phyloP scores from a whole-genome alignment of 2,329 filamentous ascomycete species.

The Karstenula rhodostoma region DNA sequence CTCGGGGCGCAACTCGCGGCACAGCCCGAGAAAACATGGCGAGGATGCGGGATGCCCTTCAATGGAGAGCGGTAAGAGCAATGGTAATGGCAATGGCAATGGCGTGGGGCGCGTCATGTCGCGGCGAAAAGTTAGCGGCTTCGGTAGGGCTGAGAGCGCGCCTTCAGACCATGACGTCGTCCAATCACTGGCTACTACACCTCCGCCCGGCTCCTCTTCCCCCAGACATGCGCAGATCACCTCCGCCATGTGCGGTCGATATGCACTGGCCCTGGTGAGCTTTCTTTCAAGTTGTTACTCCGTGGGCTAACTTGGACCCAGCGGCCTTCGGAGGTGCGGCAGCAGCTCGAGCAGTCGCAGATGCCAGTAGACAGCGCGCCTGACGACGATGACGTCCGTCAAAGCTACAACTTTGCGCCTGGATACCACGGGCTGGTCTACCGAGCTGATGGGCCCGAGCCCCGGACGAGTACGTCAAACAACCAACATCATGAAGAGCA shows the following conservation, averaged over 20 bases:
- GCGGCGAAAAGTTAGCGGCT: conserved; percentile 38
- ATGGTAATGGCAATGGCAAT: not conserved
- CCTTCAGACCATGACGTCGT: conserved; percentile 40
- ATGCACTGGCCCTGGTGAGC: conserved; percentile 68
- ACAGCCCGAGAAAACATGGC: conserved; percentile 50
- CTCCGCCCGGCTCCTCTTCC: conserved; percentile 12
- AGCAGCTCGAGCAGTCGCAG: conserved; percentile 74
- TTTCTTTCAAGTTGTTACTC: conserved; percentile 12
- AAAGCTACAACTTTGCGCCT: conserved; percentile 92
- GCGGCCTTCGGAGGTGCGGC: conserved; percentile 79
- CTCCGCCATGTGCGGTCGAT: conserved; percentile 71
- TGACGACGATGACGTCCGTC: conserved; percentile 73
- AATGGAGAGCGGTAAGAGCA: conserved; percentile 1
- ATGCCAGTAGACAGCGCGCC: conserved; percentile 78
- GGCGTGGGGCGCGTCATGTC: conserved; percentile 16
- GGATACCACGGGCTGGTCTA: conserved; percentile 87
- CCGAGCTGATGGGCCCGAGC: conserved; percentile 73
- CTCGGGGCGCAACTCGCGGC: conserved; percentile 34
- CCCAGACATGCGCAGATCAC: conserved; percentile 29
- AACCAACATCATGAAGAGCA: conserved; percentile 22
- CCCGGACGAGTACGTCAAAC: conserved; percentile 53
- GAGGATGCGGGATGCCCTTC: conserved; percentile 20
- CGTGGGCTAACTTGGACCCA: conserved; percentile 45
- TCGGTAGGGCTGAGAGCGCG: conserved; percentile 36
- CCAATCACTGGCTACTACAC: conserved; percentile 36